phyloP scores from a whole-genome alignment of 805 yeast genomes.

The Vanderwaltozyma verrucispora region DNA sequence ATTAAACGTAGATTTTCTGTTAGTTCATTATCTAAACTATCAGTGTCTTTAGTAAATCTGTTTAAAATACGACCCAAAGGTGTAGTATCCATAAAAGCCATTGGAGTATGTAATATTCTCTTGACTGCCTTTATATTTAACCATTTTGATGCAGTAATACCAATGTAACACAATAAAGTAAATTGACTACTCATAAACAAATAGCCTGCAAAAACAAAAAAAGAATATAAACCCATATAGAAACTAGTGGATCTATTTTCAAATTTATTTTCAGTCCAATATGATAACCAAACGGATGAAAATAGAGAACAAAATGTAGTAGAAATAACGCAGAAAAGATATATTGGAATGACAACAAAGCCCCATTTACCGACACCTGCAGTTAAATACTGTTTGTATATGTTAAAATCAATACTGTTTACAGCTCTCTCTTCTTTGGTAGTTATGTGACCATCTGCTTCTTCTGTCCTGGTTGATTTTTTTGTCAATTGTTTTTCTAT shows the following conservation, averaged over 20 bases:
- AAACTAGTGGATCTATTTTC: conserved; percentile 36
- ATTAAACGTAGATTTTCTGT: conserved; percentile 58
- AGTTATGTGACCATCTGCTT: conserved; percentile 30
- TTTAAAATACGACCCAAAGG: conserved; percentile 83
- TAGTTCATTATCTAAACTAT: conserved; percentile 71
- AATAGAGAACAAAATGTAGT: conserved; percentile 26
- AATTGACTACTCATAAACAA: conserved; percentile 33
- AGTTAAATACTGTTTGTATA: conserved; percentile 41
- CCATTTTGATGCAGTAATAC: conserved; percentile 41
- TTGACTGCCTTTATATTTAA: conserved; percentile 54
- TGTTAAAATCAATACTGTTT: conserved; percentile 38
- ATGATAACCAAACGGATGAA: conserved; percentile 59
- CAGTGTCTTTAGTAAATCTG: conserved; percentile 82
- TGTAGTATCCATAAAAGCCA: conserved; percentile 75
- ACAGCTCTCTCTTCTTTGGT: conserved; percentile 49
- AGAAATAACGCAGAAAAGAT: conserved; percentile 14
- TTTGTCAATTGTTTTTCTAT: conserved; percentile 13
- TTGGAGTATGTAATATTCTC: conserved; percentile 62
- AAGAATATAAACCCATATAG: conserved; percentile 69
- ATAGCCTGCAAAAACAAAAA: conserved; percentile 40
- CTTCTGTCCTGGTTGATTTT: conserved; percentile 9
- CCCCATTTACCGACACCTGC: conserved; percentile 45
- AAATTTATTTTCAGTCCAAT: conserved; percentile 62
- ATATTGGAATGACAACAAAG: conserved; percentile 13
- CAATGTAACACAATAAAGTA: conserved; percentile 30